Conservation (phyloP, 2,329 filamentous ascomycete species). For the Talaromyces sp. region DNA sequence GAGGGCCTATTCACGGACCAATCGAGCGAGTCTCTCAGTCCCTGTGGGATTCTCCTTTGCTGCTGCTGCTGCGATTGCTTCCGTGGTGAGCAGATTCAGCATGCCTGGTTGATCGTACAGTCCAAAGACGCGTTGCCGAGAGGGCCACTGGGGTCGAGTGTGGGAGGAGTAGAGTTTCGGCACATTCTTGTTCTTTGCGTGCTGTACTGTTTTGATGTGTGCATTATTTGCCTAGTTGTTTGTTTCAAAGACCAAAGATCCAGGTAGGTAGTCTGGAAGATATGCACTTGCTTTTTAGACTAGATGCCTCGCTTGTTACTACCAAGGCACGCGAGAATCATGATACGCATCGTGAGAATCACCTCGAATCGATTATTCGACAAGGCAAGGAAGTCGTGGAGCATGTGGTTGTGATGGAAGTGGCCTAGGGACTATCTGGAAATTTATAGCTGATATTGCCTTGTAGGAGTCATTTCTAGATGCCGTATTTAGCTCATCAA, state of each 20-base stretch:
- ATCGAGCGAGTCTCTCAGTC: constrained; percentile 13
- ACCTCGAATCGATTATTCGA: background rate
- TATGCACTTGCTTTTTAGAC: constrained; percentile 4
- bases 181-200: constrained; percentile 3
- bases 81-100: constrained; percentile 49
- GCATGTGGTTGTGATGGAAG: too few relatives aligned
- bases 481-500: too few relatives aligned
- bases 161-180: constrained; percentile 39
- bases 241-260: constrained; percentile 1
- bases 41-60: constrained; percentile 40
- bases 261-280: constrained; percentile 3
- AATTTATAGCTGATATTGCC: too few relatives aligned
- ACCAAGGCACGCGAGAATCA: background rate
- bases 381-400: background rate
- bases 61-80: constrained; percentile 37
- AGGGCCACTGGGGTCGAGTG: constrained; percentile 45
- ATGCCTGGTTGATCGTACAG: constrained; percentile 48
- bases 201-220: constrained; percentile 1
- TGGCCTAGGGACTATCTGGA: too few relatives aligned
- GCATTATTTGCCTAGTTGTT: constrained; percentile 1
- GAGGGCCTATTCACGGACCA: background rate
- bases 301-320: background rate
- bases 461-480: too few relatives aligned
- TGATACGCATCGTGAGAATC: background rate
- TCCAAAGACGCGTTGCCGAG: constrained; percentile 51